Conservation (phyloP, 2,329 filamentous ascomycete genomes). For the Fusarium foetens region DNA sequence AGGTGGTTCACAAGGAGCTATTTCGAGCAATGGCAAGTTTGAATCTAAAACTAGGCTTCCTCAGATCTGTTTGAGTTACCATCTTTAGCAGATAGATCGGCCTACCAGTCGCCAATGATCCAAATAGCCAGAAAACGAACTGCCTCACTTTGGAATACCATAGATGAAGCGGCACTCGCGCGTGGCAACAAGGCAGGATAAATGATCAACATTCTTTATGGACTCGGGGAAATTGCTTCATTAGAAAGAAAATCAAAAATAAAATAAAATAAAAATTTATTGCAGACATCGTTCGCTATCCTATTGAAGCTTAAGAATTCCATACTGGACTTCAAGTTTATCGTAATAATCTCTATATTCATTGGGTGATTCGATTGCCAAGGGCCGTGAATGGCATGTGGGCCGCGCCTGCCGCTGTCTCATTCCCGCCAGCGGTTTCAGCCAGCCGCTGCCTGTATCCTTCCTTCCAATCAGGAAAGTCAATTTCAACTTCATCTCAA, state of each 20-base stretch:
- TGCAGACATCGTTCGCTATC: background rate
- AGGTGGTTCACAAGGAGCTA: too few relatives aligned
- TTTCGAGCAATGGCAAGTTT: background rate
- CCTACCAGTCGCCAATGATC: too few relatives aligned
- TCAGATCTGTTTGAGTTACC: background rate
- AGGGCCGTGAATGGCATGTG: background rate
- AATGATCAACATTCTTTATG: background rate
- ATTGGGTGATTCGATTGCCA: background rate
- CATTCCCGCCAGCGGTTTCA: background rate
- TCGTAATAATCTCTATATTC: background rate
- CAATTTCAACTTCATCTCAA: slow-evolving; percentile 34
- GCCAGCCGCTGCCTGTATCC: slow-evolving; percentile 7
- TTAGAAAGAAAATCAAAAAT: too few relatives aligned
- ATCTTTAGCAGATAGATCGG: accelerated
- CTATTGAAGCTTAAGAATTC: background rate
- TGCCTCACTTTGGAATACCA: background rate
- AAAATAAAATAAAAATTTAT: background rate
- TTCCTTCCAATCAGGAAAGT: slow-evolving; percentile 17
- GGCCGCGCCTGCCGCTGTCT: slow-evolving; percentile 19
- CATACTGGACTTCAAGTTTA: background rate
- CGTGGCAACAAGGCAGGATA: background rate
- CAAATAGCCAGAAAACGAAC: background rate
- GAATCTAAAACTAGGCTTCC: background rate
- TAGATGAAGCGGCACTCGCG: background rate
- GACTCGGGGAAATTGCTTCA: accelerated